These are phyloP conservation scores for Ascochyta lentis DNA, from an alignment of 2,329 filamentous ascomycete species.

Conservation along the genomic window DNA sequence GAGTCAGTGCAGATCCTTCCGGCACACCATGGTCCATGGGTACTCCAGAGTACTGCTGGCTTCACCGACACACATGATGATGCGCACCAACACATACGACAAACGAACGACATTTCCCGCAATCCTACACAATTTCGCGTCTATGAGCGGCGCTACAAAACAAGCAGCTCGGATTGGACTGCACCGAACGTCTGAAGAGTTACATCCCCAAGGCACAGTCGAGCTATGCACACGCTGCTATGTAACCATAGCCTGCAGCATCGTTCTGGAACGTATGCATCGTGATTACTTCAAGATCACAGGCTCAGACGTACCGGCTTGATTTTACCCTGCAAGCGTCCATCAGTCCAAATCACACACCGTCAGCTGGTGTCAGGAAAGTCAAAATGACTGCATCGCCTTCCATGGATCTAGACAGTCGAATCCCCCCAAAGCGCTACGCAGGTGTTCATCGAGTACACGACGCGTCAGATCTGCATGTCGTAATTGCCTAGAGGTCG, in stretches of 20 bases:
- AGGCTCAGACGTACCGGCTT: not conserved
- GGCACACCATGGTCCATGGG: not conserved
- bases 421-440: not conserved
- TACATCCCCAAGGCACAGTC: not conserved
- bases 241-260: slow-evolving; percentile 2
- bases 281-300: not conserved
- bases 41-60: not conserved
- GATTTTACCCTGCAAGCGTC: slow-evolving; percentile 4
- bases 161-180: not conserved
- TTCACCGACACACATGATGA: not conserved
- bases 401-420: not conserved
- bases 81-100: not conserved
- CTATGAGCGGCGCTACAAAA: not conserved
- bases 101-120: not conserved
- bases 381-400: slow-evolving; percentile 7
- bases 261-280: not conserved
- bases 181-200: not conserved
- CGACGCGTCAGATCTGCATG: not conserved
- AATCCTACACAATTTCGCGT: not conserved
- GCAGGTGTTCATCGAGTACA: not conserved
- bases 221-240: not conserved
- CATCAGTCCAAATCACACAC: not conserved
- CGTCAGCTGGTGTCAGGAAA: not conserved
- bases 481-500: slow-evolving; percentile 25
- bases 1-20: not conserved